phyloP scores from a whole-genome alignment of 345 rosid genomes.

The Schrenkiella parvula region DNA sequence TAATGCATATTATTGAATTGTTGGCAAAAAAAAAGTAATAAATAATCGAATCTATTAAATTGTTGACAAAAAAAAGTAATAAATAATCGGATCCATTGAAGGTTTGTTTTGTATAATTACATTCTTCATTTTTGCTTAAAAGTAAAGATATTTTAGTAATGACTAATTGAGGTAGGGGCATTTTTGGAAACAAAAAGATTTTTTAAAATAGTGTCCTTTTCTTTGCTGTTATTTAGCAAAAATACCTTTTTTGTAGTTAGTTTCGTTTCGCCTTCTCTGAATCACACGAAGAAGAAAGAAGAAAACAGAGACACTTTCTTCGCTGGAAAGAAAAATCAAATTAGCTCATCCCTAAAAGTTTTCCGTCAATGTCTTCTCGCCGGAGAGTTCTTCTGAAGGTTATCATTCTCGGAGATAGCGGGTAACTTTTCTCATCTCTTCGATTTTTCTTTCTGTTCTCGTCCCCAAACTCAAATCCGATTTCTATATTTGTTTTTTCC shows the following conservation, averaged over 20 bases:
- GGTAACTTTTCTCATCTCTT: neutral
- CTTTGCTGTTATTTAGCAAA: neutral
- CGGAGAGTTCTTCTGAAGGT: slow-evolving; percentile 19
- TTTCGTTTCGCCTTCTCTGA: neutral
- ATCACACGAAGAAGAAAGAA: neutral
- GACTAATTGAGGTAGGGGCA: neutral
- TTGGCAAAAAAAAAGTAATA: too few relatives aligned
- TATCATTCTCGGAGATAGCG: slow-evolving; percentile 16
- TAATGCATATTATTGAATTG: too few relatives aligned
- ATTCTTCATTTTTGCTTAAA: neutral
- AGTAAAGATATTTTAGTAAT: neutral
- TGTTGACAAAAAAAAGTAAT: too few relatives aligned
- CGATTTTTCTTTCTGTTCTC: neutral
- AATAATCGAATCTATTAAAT: too few relatives aligned
- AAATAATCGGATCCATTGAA: neutral
- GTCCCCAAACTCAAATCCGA: neutral
- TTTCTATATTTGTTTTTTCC: neutral
- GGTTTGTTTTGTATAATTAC: neutral
- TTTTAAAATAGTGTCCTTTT: neutral
- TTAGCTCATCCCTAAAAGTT: neutral
- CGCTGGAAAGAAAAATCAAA: neutral
- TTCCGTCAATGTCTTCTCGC: slow-evolving; percentile 9
- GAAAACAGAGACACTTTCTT: slow-evolving; percentile 25
- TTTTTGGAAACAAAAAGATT: neutral
- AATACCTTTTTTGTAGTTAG: neutral